A percentile compares a stretch with the other conserved stretches of the same genome.
phyloP scores from a whole-genome alignment of 805 yeast genomes.

The Candida loeiensis region DNA sequence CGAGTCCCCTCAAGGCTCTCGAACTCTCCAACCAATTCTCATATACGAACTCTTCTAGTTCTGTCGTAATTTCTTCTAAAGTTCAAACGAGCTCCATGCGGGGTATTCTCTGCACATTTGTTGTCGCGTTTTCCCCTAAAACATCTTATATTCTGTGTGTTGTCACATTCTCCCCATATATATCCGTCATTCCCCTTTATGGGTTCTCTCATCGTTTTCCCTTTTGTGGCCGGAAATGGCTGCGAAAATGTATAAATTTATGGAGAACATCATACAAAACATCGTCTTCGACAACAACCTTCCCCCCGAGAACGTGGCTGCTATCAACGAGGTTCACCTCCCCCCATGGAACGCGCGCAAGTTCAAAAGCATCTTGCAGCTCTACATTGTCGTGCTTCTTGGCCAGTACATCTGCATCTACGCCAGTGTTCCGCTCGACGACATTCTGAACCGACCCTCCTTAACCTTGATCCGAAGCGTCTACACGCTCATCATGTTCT shows the following conservation, averaged over 20 bases:
- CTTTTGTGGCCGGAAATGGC: conserved; percentile 4
- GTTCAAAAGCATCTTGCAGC: conserved; percentile 12
- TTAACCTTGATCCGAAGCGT: conserved; percentile 19
- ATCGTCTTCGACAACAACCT: conserved; percentile 5
- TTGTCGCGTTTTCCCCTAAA: no score
- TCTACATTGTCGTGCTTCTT: conserved; percentile 22
- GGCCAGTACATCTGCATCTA: conserved; percentile 28
- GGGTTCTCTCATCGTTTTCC: neutral
- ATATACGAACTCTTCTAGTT: neutral
- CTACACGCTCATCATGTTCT: conserved; percentile 18
- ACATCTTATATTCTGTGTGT: neutral
- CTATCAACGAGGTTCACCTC: neutral
- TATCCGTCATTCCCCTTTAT: neutral
- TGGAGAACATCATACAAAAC: conserved; percentile 5
- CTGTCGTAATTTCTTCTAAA: no score
- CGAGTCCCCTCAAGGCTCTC: no score
- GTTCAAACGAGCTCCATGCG: no score
- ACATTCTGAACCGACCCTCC: conserved; percentile 30
- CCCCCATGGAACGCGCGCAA: conserved; percentile 12
- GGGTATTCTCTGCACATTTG: no score
- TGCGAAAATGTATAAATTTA: conserved; percentile 6
- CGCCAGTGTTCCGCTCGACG: conserved; percentile 32
- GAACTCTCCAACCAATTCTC: no score
- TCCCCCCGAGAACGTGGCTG: neutral
- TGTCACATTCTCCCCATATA: neutral